Conservation (phyloP, 2,329 filamentous ascomycete genomes). For the Scedosporium boydii region DNA sequence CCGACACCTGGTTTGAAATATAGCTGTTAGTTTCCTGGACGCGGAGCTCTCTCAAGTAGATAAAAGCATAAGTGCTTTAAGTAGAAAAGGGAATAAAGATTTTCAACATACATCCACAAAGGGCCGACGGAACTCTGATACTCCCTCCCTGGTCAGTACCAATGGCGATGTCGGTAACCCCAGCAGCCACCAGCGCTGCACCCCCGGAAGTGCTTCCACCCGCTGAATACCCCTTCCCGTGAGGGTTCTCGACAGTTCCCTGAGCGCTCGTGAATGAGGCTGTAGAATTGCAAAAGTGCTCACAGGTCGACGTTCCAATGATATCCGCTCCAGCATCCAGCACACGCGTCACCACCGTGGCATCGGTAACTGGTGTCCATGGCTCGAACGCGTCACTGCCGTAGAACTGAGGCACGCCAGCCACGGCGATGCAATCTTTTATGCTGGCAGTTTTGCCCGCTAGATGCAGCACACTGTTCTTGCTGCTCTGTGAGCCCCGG, state of each 20-base stretch:
- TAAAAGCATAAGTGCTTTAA: neutral
- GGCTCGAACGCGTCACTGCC: conserved; percentile 38
- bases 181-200: conserved; percentile 33
- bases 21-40: neutral
- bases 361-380: conserved; percentile 43
- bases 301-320: conserved; percentile 40
- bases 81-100: neutral
- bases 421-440: conserved; percentile 46
- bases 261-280: conserved; percentile 36
- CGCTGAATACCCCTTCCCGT: conserved; percentile 31
- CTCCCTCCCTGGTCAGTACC: conserved; percentile 39
- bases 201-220: conserved; percentile 40
- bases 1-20: conserved; percentile 20
- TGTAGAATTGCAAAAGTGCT: conserved; percentile 42
- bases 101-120: conserved; percentile 20
- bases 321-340: conserved; percentile 41
- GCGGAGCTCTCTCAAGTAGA: no score
- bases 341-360: conserved; percentile 40
- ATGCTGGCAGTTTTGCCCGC: conserved; percentile 36
- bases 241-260: conserved; percentile 36
- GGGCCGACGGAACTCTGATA: conserved; percentile 32
- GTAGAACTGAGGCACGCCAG: conserved; percentile 41
- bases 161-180: conserved; percentile 32
- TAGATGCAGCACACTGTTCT: conserved; percentile 14
- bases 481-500: conserved; percentile 16